Percentiles rank a stretch among this genome's conserved stretches.
Conservation (phyloP, 495 filamentous ascomycete genomes). For the Penicillium bialowiezense region DNA sequence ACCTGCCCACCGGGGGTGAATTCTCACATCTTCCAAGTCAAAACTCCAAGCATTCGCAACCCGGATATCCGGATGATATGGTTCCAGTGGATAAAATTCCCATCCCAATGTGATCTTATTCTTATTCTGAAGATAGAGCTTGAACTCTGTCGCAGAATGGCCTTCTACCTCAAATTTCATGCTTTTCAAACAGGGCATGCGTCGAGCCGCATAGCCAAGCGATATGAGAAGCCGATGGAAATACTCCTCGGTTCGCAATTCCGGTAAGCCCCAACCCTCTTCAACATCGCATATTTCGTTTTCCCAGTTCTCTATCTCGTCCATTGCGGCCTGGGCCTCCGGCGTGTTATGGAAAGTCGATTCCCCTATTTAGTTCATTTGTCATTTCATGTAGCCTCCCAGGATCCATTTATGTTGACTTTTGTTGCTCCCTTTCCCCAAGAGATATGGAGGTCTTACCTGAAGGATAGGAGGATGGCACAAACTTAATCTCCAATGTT, state of each 20-base stretch:
- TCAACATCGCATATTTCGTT: neutral
- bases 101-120: neutral
- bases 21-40: neutral
- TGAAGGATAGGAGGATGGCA: neutral
- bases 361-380: neutral
- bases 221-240: conserved; percentile 1
- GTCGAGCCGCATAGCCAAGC: neutral
- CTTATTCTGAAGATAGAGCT: neutral
- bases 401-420: neutral
- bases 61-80: neutral
- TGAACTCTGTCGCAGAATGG: neutral
- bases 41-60: neutral
- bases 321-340: neutral
- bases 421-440: neutral
- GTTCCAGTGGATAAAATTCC: neutral
- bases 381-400: neutral
- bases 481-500: neutral
- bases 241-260: neutral
- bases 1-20: neutral
- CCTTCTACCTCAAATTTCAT: neutral
- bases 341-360: neutral
- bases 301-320: neutral
- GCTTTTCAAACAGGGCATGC: neutral
- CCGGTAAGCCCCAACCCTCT: neutral
- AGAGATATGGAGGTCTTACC: neutral